Evolutionary conservation across 495 filamentous ascomycete species (phyloP).

Genomic region (Penicillium atrosanguineum): DNA sequence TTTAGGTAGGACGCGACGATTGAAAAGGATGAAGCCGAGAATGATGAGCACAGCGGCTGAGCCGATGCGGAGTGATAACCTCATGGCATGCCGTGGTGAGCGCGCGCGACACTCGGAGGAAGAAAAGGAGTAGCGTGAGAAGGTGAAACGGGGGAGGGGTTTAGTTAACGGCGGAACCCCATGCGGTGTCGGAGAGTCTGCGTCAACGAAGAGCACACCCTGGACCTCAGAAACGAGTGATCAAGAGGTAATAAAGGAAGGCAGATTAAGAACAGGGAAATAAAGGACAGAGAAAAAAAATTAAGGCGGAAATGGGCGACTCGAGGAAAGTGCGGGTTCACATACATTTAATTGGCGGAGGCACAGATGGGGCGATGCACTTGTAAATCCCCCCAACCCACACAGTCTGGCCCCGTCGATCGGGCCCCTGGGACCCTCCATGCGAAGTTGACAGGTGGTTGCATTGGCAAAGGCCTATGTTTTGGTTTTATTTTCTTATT

Average conservation of each 20-base stretch:
- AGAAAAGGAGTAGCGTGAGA: neutral
- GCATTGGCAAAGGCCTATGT: no score
- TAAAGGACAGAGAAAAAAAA: neutral
- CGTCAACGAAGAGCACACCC: no score
- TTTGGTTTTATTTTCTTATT: no score
- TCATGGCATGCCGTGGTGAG: conserved; percentile 41
- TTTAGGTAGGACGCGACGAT: conserved; percentile 29
- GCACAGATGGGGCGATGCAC: neutral
- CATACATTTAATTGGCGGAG: neutral
- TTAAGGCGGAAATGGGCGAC: neutral
- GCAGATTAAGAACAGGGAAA: neutral
- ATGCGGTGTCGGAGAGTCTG: neutral
- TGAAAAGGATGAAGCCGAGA: conserved; percentile 34
- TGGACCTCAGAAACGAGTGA: no score
- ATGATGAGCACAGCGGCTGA: conserved; percentile 33
- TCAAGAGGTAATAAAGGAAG: neutral
- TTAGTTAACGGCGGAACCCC: neutral
- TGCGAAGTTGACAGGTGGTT: neutral
- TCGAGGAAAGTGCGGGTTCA: no score
- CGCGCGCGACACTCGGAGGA: neutral
- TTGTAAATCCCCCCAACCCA: neutral
- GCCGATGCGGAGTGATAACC: conserved; percentile 39
- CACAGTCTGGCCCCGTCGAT: neutral
- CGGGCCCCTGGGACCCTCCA: neutral
- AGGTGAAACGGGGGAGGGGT: no score